These are phyloP conservation scores for Cucurbita argyrosperma DNA, from an alignment of 306 rosid genomes.

Conservation along the genomic window DNA sequence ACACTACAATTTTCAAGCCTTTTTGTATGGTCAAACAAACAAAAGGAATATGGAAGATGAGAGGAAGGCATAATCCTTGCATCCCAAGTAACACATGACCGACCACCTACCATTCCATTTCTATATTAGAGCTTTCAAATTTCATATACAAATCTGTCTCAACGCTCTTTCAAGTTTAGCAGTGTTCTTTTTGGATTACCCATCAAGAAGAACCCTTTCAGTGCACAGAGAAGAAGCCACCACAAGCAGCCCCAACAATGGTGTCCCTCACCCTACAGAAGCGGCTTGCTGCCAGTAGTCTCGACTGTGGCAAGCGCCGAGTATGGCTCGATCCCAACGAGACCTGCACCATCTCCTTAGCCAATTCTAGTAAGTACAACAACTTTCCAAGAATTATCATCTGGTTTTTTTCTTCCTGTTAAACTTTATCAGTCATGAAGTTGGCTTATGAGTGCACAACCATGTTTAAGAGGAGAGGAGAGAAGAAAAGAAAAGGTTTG, in stretches of 20 bases:
- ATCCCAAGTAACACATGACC: not conserved
- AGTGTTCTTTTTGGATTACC: not conserved
- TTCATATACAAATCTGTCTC: not conserved
- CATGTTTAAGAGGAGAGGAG: not conserved
- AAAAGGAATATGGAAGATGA: not conserved
- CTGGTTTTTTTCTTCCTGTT: not conserved
- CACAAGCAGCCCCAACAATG: not conserved
- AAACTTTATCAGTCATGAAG: not conserved
- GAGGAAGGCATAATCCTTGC: not conserved
- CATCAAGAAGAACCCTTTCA: not conserved
- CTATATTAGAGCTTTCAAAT: not conserved
- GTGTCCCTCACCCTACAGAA: conserved; percentile 14
- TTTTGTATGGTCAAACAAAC: not conserved
- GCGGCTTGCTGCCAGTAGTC: conserved; percentile 9
- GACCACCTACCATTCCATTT: not conserved
- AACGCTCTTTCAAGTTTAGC: not conserved
- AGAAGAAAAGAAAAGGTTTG: not conserved
- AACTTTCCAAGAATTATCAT: not conserved
- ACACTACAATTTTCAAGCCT: not conserved
- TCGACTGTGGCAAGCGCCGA: conserved; percentile 4
- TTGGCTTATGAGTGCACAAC: not conserved
- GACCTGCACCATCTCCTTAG: not conserved
- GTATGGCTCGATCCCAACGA: conserved; percentile 20
- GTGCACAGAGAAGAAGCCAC: not conserved
- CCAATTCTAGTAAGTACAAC: conserved; percentile 10